Percentiles rank a stretch among this genome's conserved stretches.
Evolutionary conservation across 2,329 filamentous ascomycete genomes (phyloP).

Genomic region (Verticillium nonalfalfae): DNA sequence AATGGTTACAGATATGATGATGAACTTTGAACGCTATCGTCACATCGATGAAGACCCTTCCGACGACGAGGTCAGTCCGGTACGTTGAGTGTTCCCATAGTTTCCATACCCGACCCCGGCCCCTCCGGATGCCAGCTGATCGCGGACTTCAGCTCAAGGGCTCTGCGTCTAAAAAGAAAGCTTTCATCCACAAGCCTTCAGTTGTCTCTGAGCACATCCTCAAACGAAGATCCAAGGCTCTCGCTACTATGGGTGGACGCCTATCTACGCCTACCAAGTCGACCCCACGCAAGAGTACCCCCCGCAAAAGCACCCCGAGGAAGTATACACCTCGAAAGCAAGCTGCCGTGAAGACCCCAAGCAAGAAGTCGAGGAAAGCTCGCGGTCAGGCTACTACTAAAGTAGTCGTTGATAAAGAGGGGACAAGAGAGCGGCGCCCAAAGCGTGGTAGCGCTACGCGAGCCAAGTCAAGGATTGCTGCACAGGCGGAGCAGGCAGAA

Average conservation of each 20-base stretch:
- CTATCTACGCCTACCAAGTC: neutral
- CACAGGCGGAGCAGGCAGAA: neutral
- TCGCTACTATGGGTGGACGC: neutral
- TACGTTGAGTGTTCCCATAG: constrained; percentile 18
- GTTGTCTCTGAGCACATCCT: neutral
- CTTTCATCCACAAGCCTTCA: neutral
- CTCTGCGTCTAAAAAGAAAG: neutral
- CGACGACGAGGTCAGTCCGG: constrained; percentile 37
- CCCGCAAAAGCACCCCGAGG: neutral
- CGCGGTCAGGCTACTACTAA: neutral
- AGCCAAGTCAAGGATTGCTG: neutral
- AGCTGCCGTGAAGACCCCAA: neutral
- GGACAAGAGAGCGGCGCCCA: neutral
- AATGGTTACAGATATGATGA: constrained; percentile 51
- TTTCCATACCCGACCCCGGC: too few relatives aligned
- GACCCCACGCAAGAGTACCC: neutral
- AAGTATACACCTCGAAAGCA: neutral
- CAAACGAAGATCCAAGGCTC: neutral
- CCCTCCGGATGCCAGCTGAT: neutral
- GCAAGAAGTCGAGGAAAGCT: neutral
- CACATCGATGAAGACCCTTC: constrained; percentile 58
- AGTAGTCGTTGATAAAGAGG: too few relatives aligned
- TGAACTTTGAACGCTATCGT: constrained; percentile 43
- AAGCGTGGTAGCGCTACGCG: constrained; percentile 4
- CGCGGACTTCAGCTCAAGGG: neutral